Percentiles rank a stretch among this genome's conserved stretches.
Conservation (phyloP, 306 rosid genomes). For the Echinosophora koreensis region DNA sequence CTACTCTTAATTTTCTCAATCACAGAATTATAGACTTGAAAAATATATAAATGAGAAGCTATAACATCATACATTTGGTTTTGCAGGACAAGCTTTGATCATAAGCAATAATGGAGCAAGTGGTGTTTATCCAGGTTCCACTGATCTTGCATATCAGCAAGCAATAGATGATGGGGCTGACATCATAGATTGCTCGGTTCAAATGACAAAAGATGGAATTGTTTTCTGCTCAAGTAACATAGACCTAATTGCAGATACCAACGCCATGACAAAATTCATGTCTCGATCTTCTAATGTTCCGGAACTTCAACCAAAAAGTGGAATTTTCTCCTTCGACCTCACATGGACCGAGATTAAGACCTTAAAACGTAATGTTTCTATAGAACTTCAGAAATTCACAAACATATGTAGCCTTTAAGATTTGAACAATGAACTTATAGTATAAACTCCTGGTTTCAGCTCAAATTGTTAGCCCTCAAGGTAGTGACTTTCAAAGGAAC, state of each 20-base stretch:
- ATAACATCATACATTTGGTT: slow-evolving; percentile 13
- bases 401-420: slow-evolving; percentile 14
- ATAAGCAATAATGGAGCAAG: slow-evolving; percentile 87
- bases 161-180: slow-evolving; percentile 84
- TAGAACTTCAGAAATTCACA: not conserved
- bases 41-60: slow-evolving; percentile 1
- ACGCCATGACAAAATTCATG: slow-evolving; percentile 64
- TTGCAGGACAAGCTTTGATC: slow-evolving; percentile 66
- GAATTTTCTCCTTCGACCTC: slow-evolving; percentile 84
- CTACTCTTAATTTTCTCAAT: slow-evolving; percentile 17
- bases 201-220: slow-evolving; percentile 85
- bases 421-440: slow-evolving; percentile 32
- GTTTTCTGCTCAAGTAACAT: slow-evolving; percentile 68
- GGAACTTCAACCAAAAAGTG: slow-evolving; percentile 70
- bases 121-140: slow-evolving; percentile 80
- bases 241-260: slow-evolving; percentile 64
- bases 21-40: not conserved
- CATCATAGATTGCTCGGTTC: slow-evolving; percentile 91
- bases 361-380: slow-evolving; percentile 68
- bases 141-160: slow-evolving; percentile 84
- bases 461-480: slow-evolving; percentile 54
- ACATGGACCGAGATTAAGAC: slow-evolving; percentile 83
- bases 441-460: slow-evolving; percentile 63
- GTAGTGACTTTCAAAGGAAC: slow-evolving; percentile 59
- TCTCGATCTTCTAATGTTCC: slow-evolving; percentile 57